These are phyloP conservation scores for Epichloe scottii DNA, from an alignment of 2,329 filamentous ascomycete species.

Conservation along the genomic window DNA sequence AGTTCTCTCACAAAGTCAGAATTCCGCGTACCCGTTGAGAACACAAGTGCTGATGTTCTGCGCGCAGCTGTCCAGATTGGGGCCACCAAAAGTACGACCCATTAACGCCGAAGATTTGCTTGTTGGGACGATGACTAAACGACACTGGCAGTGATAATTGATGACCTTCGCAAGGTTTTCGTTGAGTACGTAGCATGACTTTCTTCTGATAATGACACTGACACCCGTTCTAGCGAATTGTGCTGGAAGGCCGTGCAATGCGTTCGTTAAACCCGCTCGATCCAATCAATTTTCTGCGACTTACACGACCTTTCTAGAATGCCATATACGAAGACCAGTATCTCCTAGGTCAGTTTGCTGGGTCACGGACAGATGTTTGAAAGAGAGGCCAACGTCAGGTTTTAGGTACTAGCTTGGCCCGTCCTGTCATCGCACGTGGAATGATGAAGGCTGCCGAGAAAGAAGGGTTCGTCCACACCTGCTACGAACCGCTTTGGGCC, in stretches of 20 bases:
- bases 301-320: constrained; percentile 18
- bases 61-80: not conserved
- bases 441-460: constrained; percentile 22
- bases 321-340: constrained; percentile 47
- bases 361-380: not conserved
- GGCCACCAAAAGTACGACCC: not conserved
- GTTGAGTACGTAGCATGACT: constrained; percentile 35
- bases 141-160: constrained; percentile 30
- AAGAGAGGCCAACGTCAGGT: not conserved
- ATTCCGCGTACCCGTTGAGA: not conserved
- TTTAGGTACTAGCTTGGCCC: constrained; percentile 46
- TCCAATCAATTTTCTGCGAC: not conserved
- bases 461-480: not conserved
- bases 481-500: no score
- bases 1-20: constrained; percentile 17
- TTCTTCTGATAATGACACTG: not conserved
- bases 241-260: constrained; percentile 61
- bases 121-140: not conserved
- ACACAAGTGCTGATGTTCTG: not conserved
- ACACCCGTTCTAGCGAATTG: constrained; percentile 30
- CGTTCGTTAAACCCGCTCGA: not conserved
- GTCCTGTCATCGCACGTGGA: constrained; percentile 52
- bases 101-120: not conserved
- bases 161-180: constrained; percentile 57
- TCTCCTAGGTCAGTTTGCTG: constrained; percentile 11